Evolutionary conservation across 345 rosid genomes (phyloP).

Genomic region (Passiflora organensis): DNA sequence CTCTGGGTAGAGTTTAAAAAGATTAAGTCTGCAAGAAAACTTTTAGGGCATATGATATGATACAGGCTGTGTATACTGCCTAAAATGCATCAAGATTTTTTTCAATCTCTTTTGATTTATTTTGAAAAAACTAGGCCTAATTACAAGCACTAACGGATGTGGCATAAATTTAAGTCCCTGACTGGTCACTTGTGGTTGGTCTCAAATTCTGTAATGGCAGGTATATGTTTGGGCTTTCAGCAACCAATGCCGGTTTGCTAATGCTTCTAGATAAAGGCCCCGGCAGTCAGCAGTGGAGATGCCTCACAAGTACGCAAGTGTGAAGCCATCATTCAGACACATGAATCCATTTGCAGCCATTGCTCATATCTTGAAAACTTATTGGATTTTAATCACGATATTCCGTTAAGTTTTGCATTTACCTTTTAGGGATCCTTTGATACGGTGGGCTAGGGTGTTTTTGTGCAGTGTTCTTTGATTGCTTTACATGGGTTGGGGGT

Average conservation of each 20-base stretch:
- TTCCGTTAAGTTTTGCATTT: not conserved
- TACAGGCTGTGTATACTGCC: no score
- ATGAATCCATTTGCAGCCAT: constrained; percentile 1
- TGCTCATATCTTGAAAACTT: not conserved
- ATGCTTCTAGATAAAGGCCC: constrained; percentile 78
- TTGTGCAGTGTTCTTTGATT: constrained; percentile 32
- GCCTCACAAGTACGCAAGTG: constrained; percentile 68
- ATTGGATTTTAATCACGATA: not conserved
- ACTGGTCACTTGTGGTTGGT: constrained; percentile 1
- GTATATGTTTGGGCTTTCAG: constrained; percentile 58
- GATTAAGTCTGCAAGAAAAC: no score
- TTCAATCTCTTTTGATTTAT: not conserved
- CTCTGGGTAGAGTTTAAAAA: no score
- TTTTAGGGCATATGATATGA: no score
- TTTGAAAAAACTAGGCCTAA: not conserved
- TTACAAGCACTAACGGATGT: not conserved
- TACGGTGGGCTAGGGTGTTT: constrained; percentile 25
- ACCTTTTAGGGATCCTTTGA: constrained; percentile 11
- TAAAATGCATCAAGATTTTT: not conserved
- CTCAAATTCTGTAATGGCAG: constrained; percentile 27
- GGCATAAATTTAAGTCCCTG: not conserved
- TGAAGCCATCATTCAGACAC: constrained; percentile 4
- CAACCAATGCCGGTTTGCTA: constrained; percentile 65
- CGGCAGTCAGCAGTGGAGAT: constrained; percentile 63
- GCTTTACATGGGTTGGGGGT: constrained; percentile 20